phyloP scores from a whole-genome alignment of 2,329 filamentous ascomycete genomes.

The Plectosphaerella sp. region DNA sequence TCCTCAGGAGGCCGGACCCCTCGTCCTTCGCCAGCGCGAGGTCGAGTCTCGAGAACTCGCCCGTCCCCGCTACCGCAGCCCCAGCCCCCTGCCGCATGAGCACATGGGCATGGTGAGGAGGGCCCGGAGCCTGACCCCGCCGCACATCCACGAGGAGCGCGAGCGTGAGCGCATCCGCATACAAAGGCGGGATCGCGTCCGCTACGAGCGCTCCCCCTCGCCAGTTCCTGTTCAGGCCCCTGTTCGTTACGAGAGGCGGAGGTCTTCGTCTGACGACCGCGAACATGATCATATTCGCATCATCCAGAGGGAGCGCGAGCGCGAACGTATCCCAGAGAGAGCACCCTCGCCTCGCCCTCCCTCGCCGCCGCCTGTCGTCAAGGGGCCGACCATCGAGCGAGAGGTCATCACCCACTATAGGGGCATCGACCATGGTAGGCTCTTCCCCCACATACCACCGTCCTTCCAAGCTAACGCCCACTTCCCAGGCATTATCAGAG shows the following conservation, averaged over 20 bases:
- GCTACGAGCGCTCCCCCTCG: slow-evolving; percentile 30
- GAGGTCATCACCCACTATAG: slow-evolving; percentile 87
- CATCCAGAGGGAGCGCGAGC: slow-evolving; percentile 38
- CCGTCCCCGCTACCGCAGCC: slow-evolving; percentile 39
- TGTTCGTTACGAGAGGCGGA: slow-evolving; percentile 36
- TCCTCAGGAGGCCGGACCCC: slow-evolving; percentile 41
- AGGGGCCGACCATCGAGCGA: slow-evolving; percentile 76
- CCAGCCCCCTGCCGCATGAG: slow-evolving; percentile 28
- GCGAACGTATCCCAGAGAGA: slow-evolving; percentile 29
- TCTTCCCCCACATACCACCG: neutral
- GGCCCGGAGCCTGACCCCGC: slow-evolving; percentile 37
- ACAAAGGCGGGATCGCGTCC: slow-evolving; percentile 32
- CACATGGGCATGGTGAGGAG: slow-evolving; percentile 32
- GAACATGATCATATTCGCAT: slow-evolving; percentile 47
- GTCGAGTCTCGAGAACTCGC: slow-evolving; percentile 48
- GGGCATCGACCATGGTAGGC: slow-evolving; percentile 80
- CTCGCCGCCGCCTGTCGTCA: slow-evolving; percentile 60
- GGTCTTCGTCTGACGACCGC: slow-evolving; percentile 32
- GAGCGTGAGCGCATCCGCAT: slow-evolving; percentile 31
- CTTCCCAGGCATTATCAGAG: slow-evolving; percentile 39
- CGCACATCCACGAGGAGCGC: slow-evolving; percentile 22
- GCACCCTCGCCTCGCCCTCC: slow-evolving; percentile 49
- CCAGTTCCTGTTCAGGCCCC: slow-evolving; percentile 23
- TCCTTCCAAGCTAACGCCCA: slow-evolving; percentile 6
- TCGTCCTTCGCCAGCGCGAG: slow-evolving; percentile 52